phyloP scores from a whole-genome alignment of 345 rosid species.

The Euphorbia peplus region DNA sequence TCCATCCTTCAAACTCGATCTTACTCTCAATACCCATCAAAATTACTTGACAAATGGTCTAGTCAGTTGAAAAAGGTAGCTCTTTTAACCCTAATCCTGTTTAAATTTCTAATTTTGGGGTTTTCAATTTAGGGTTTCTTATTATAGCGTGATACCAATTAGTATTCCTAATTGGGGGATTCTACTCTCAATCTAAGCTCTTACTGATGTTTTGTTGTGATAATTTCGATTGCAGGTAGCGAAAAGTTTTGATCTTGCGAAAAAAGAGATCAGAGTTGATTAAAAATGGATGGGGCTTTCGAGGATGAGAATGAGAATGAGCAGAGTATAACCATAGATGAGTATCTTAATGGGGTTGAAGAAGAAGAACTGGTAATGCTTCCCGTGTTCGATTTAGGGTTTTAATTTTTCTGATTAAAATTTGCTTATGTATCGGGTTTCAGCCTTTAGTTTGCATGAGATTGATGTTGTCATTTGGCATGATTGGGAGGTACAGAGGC shows the following conservation, averaged over 20 bases:
- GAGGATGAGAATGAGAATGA: slow-evolving; percentile 73
- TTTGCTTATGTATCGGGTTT: background rate
- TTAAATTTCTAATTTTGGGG: background rate
- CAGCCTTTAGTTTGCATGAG: background rate
- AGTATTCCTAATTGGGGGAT: background rate
- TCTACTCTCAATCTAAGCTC: background rate
- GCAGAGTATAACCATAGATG: slow-evolving; percentile 64
- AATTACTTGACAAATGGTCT: background rate
- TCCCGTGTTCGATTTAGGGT: background rate
- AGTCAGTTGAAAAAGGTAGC: background rate
- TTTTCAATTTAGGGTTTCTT: background rate
- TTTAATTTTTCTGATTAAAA: background rate
- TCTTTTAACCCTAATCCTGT: no score
- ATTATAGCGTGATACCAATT: background rate
- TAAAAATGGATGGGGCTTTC: slow-evolving; percentile 45
- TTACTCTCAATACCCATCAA: background rate
- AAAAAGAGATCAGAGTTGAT: background rate
- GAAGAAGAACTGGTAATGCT: slow-evolving; percentile 75
- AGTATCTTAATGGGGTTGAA: slow-evolving; percentile 76
- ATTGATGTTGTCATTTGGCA: background rate
- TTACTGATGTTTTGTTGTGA: background rate
- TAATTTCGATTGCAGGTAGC: slow-evolving; percentile 10
- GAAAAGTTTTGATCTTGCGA: slow-evolving; percentile 5
- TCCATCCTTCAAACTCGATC: background rate
- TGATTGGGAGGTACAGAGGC: no score